phyloP scores from a whole-genome alignment of 2,329 filamentous ascomycete species.

The Tolypocladium inflatum region DNA sequence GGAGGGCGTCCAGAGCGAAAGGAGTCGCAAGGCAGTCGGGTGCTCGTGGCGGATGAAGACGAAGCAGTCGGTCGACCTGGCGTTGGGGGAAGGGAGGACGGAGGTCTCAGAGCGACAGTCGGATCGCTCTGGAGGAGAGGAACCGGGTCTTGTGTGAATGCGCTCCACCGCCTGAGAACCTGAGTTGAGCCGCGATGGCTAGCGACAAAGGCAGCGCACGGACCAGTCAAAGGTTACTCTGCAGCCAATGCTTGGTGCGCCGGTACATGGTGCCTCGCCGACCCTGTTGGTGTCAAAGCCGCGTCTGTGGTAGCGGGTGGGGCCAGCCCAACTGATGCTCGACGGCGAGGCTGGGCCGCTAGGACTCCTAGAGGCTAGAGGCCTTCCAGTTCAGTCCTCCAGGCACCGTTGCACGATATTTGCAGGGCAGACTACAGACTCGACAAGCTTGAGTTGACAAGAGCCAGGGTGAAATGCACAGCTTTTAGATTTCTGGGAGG shows the following conservation, averaged over 20 bases:
- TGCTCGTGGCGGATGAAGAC: neutral
- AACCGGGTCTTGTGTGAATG: neutral
- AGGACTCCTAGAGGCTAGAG: too few relatives aligned
- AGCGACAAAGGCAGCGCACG: neutral
- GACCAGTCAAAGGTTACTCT: neutral
- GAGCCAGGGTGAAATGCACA: too few relatives aligned
- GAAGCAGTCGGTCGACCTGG: neutral
- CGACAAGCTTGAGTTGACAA: too few relatives aligned
- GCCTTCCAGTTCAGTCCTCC: too few relatives aligned
- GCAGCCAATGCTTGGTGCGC: neutral
- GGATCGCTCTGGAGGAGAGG: neutral
- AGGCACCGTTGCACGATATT: too few relatives aligned
- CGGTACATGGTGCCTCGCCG: neutral
- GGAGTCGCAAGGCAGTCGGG: neutral
- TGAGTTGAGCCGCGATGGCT: neutral
- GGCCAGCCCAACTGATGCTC: neutral
- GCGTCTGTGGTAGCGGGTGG: neutral
- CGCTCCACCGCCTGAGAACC: slow-evolving; percentile 1
- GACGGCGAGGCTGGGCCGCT: neutral
- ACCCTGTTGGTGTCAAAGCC: neutral
- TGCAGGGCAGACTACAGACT: too few relatives aligned
- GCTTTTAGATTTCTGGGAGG: too few relatives aligned
- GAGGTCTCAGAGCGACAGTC: neutral
- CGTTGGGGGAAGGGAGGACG: neutral
- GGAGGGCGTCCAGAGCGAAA: neutral